Conservation (phyloP, 2,329 filamentous ascomycete genomes). For the Trichocomaceae sp. region DNA sequence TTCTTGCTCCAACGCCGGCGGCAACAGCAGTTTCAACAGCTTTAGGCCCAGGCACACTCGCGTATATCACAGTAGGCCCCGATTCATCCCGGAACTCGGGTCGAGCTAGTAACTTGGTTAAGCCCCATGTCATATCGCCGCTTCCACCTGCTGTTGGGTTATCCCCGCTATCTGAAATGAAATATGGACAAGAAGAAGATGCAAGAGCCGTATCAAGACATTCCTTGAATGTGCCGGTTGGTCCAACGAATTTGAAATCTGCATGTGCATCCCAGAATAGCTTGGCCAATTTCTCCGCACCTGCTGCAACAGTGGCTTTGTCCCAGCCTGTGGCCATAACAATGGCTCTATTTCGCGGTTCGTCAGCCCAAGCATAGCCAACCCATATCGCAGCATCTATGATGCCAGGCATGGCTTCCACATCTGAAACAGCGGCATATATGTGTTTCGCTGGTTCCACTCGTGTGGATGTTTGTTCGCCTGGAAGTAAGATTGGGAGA, state of each 20-base stretch:
- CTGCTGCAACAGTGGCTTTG: conserved; percentile 28
- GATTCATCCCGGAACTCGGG: conserved; percentile 38
- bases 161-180: conserved; percentile 52
- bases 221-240: conserved; percentile 42
- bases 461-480: conserved; percentile 51
- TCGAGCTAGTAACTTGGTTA: conserved; percentile 41
- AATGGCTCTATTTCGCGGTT: conserved; percentile 46
- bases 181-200: conserved; percentile 41
- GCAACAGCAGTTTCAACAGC: conserved; percentile 39
- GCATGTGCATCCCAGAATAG: conserved; percentile 44
- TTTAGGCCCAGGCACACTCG: conserved; percentile 45
- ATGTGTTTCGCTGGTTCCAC: conserved; percentile 48
- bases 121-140: conserved; percentile 49
- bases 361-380: conserved; percentile 52
- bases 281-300: conserved; percentile 42
- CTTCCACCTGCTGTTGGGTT: conserved; percentile 52
- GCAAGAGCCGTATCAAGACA: conserved; percentile 44
- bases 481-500: conserved; percentile 47
- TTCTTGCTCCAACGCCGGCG: conserved; percentile 42
- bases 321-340: conserved; percentile 50
- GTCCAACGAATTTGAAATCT: conserved; percentile 49
- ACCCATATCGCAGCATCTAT: conserved; percentile 52
- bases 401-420: conserved; percentile 38
- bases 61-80: conserved; percentile 45
- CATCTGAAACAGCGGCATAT: conserved; percentile 42